Base-by-base conservation (phyloP, 1,284 basidiomycete genomes). In the Somion occarium region DNA sequence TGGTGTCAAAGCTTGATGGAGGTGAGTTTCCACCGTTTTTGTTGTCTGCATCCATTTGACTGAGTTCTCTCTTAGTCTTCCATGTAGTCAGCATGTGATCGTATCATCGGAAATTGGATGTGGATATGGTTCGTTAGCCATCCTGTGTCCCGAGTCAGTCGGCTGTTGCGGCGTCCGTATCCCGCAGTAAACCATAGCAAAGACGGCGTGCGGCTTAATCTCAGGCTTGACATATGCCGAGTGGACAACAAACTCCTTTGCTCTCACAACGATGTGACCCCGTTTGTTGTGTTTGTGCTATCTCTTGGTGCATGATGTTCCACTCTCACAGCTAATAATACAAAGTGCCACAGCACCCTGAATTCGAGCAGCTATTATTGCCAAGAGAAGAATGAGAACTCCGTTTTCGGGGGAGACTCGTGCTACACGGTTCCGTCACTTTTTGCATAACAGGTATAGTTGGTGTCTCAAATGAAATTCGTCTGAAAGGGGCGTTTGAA, bases 1-100 rank as follows among this genome's bases (percentile, higher is more conserved):
- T 26, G 69, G 77, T 19, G 73, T 82, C 51, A 63, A 61, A 45
- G 59, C 62, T 48, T 65, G 50, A 47, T 20, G 11, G 12, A 20
- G 37, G 46, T 49, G 53, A 51, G 24, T 39, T 50, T 51, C 23
- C 13, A 9, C 2, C 12, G 22, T 7, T 24, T 30, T 30, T 24
- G 20, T 37, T n/a, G n/a, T n/a, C n/a, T n/a, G n/a, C n/a, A n/a
- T n/a, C n/a, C n/a, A n/a, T n/a, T n/a, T n/a, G n/a, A n/a, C n/a
- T n/a, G n/a, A n/a, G n/a, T n/a, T n/a, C n/a, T n/a, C n/a, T n/a
- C n/a, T n/a, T n/a, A n/a, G n/a, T n/a, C n/a, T n/a, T n/a, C n/a
- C n/a, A n/a, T n/a, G n/a, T n/a, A n/a, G n/a, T n/a, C n/a, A n/a
- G n/a, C n/a, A n/a, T n/a, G n/a, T n/a, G n/a, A n/a, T n/a, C n/a